A percentile compares a stretch with the other conserved stretches of the same genome.
Evolutionary conservation across 768 basidiomycete species (phyloP).

Genomic region (Lactifluus volemus): DNA sequence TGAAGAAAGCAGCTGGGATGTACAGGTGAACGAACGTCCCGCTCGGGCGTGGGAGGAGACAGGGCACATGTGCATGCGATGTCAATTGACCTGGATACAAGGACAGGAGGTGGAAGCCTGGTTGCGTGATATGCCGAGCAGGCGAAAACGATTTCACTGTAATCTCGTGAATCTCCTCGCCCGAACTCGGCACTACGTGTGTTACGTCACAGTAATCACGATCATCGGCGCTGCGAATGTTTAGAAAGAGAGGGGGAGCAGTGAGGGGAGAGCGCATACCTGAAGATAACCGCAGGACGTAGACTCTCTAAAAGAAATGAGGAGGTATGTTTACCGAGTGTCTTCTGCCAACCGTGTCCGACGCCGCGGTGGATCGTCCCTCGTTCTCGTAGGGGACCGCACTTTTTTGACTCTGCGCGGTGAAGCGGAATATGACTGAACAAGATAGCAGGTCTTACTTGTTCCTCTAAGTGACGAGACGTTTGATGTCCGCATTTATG

Average conservation of each 20-base stretch:
- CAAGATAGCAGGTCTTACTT: constrained; percentile 47
- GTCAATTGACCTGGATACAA: constrained; percentile 37
- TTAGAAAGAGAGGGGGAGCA: not conserved
- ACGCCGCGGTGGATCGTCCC: constrained; percentile 67
- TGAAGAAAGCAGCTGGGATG: constrained; percentile 50
- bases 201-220: constrained; percentile 82
- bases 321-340: constrained; percentile 73
- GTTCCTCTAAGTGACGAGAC: constrained; percentile 8
- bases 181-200: constrained; percentile 34
- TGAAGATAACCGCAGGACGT: constrained; percentile 63
- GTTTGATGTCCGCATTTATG: no score
- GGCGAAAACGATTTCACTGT: constrained; percentile 86
- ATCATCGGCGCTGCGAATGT: constrained; percentile 62
- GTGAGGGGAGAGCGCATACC: constrained; percentile 32
- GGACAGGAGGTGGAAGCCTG: constrained; percentile 83
- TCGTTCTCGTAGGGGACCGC: constrained; percentile 69
- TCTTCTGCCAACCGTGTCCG: constrained; percentile 75
- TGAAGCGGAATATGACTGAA: constrained; percentile 83
- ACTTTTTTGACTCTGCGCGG: constrained; percentile 61
- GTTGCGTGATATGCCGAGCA: constrained; percentile 57
- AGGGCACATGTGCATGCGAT: constrained; percentile 52
- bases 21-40: constrained; percentile 55
- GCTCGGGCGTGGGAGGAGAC: constrained; percentile 68
- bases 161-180: constrained; percentile 51
- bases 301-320: constrained; percentile 59